Percentiles rank a stretch among this genome's conserved stretches.
Evolutionary conservation across 2,329 filamentous ascomycete species (phyloP).

Genomic region (Talaromyces islandicus): DNA sequence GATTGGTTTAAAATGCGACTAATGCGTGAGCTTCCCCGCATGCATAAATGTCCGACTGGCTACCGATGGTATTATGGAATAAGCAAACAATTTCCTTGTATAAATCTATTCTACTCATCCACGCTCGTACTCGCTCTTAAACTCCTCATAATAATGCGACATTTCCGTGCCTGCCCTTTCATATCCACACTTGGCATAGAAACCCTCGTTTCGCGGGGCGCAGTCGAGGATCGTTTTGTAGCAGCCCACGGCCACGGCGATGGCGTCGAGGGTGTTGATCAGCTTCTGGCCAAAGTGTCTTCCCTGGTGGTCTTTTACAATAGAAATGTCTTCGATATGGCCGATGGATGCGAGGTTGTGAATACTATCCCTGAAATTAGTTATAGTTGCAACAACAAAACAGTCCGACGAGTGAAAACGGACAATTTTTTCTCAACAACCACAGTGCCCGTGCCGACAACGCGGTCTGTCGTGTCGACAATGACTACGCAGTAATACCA

Average conservation of each 20-base stretch:
- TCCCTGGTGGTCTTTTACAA: conserved; percentile 9
- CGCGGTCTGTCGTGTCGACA: conserved; percentile 4
- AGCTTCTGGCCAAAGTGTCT: conserved; percentile 8
- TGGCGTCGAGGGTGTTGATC: conserved; percentile 7
- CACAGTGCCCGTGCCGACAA: conserved; percentile 7
- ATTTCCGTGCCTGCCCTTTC: conserved; percentile 3
- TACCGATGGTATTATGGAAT: too few species aligned
- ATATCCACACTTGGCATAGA: conserved; percentile 10
- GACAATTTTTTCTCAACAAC: conserved; percentile 11
- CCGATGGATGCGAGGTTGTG: conserved; percentile 7
- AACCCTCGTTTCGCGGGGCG: conserved; percentile 1
- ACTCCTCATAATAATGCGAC: conserved; percentile 10
- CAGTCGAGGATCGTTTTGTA: conserved; percentile 11
- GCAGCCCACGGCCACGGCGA: conserved; percentile 8
- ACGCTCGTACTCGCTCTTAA: conserved; percentile 3
- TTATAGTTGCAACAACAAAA: not conserved
- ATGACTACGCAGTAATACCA: conserved; percentile 12
- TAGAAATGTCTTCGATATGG: conserved; percentile 10
- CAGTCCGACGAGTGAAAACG: not conserved
- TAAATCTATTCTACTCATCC: not conserved
- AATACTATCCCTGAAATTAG: conserved; percentile 3
- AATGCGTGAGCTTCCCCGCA: not conserved
- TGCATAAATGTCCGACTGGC: not conserved
- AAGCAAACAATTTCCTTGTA: not conserved
- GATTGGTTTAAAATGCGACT: not conserved